Evolutionary conservation across 1,284 basidiomycete genomes (phyloP), one percentile per base, ranked within the genome.

Genomic region (Veloporphyrellus conicus): DNA sequence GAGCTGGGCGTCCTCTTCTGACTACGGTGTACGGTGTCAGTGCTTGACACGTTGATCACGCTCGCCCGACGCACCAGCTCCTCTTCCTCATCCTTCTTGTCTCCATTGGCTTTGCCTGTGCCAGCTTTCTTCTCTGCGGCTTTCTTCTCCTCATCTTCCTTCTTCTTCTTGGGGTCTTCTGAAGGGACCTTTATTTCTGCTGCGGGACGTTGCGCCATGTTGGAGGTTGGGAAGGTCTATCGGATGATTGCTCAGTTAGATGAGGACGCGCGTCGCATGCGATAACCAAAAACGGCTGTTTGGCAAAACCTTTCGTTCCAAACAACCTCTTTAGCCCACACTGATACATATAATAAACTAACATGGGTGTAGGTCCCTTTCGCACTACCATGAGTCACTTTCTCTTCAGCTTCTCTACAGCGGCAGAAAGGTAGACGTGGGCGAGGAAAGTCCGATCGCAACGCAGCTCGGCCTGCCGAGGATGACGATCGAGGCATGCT

Each of bases 1-100:
- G 52, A 99, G 82, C 65, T 95, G 91, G 29, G 87, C 74, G 67
- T 99, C 96, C 69, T 99, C 95, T 65, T 99, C 96, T 18, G 89
- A 92, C 92, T 94, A 56, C 1, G 49, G 46, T 35, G 43, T 14
- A 28, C 32, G 14, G 27, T 36, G 16, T 50, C 27, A 48, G 32
- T 39, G 45, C 27, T 25, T 22, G 27, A 25, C 27, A 45, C 37
- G 44, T 48, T 58, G 56, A 55, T 52, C 55, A 23, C 40, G 44
- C 35, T 43, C 23, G 47, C 45, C 35, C 33, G 45, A 76, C 87
- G 57, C 62, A 93, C 91, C 68, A 95, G 72, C 58, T 95, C 93
- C 59, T 92, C 85, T 43, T 82, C 85, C 54, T 90, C 85, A 39
- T 76, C 80, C 66, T 80, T 83, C 61, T 90, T 84, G 58, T 82